Evolutionary conservation across 1,139 yeast genomes (phyloP).

Genomic region (Diutina mesorugosa): DNA sequence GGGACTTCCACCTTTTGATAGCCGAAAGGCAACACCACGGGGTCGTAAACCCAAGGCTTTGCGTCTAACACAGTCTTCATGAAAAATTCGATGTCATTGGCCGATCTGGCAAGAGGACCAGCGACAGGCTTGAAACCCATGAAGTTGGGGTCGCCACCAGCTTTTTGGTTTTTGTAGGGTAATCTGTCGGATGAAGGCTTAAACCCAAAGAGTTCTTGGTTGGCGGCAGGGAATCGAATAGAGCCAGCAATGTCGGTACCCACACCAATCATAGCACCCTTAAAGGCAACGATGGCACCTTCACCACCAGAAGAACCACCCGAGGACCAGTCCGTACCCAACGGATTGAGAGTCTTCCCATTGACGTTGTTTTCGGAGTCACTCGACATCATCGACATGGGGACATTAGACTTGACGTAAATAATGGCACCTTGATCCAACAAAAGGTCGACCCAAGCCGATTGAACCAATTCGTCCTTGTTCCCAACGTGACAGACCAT

Average conservation of each 20-base stretch:
- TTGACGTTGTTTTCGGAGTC: constrained; percentile 27
- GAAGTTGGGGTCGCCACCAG: constrained; percentile 47
- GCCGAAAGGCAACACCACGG: constrained; percentile 18
- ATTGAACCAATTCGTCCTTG: constrained; percentile 28
- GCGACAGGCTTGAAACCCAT: constrained; percentile 22
- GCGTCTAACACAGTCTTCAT: constrained; percentile 15
- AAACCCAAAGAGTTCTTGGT: constrained; percentile 33
- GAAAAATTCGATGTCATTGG: constrained; percentile 17
- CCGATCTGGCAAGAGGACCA: constrained; percentile 18
- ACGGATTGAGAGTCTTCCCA: constrained; percentile 37
- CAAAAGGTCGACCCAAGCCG: constrained; percentile 21
- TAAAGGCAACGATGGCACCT: constrained; percentile 39
- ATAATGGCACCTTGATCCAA: constrained; percentile 23
- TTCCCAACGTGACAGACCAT: constrained; percentile 8
- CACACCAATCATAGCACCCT: constrained; percentile 34
- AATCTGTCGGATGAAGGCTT: constrained; percentile 37
- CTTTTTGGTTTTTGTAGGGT: constrained; percentile 31
- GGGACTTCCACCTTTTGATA: constrained; percentile 15
- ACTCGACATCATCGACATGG: constrained; percentile 43
- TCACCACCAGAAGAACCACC: constrained; percentile 61
- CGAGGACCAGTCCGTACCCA: constrained; percentile 27
- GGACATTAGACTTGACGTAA: constrained; percentile 45
- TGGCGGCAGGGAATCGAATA: constrained; percentile 34
- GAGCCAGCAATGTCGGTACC: constrained; percentile 44
- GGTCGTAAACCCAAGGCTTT: constrained; percentile 21